Conservation (phyloP, 2,329 filamentous ascomycete species). For the Raffaelea deltoideospora region DNA sequence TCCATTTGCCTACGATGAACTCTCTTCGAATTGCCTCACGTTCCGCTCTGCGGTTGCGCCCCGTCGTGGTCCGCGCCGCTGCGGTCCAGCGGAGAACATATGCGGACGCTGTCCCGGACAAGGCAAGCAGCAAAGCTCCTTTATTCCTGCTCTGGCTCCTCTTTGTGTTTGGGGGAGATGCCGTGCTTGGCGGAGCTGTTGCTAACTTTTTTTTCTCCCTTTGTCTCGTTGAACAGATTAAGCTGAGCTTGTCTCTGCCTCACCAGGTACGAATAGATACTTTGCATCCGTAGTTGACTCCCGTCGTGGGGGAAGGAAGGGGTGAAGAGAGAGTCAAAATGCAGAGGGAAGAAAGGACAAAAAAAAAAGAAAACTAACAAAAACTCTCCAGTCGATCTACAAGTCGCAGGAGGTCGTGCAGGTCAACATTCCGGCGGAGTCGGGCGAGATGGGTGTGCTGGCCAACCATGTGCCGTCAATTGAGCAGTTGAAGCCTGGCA, state of each 20-base stretch:
- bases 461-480: slow-evolving; percentile 98
- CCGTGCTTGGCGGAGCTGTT: no score
- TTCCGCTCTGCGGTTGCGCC: slow-evolving; percentile 71
- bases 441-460: slow-evolving; percentile 98
- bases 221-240: slow-evolving; percentile 59
- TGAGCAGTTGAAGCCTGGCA: slow-evolving; percentile 94
- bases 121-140: slow-evolving; percentile 32
- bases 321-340: no score
- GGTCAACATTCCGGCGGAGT: slow-evolving; percentile 97
- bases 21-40: slow-evolving; percentile 85
- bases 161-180: no score
- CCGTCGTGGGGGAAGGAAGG: no score
- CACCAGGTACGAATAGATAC: slow-evolving; percentile 75
- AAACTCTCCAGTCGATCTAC: slow-evolving; percentile 49
- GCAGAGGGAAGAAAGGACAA: no score
- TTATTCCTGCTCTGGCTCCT: background rate
- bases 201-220: slow-evolving; percentile 3
- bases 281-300: no score
- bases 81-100: slow-evolving; percentile 83
- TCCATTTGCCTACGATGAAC: slow-evolving; percentile 54
- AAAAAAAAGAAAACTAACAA: slow-evolving; percentile 3
- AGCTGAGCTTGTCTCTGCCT: slow-evolving; percentile 93
- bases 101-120: slow-evolving; percentile 74
- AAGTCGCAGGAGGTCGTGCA: slow-evolving; percentile 63
- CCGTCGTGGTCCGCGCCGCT: slow-evolving; percentile 59